Percentiles rank a stretch among this genome's conserved stretches.
Evolutionary conservation across 805 yeast species (phyloP).

Genomic region (Pichia gijzeniarum): DNA sequence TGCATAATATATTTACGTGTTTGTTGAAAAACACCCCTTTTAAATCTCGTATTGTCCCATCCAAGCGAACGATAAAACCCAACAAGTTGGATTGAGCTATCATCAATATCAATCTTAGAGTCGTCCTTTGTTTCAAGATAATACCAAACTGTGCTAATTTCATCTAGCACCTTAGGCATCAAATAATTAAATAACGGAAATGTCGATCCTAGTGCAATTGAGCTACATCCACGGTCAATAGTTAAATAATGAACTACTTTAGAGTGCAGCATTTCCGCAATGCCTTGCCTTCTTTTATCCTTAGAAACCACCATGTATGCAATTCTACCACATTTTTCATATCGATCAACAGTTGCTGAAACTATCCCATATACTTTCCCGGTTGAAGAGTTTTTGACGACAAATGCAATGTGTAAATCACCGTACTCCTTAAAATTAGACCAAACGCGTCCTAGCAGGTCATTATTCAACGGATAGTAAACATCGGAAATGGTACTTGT

Average conservation of each 20-base stretch:
- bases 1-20: slow-evolving; percentile 32
- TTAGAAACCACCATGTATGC: slow-evolving; percentile 46
- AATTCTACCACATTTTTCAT: slow-evolving; percentile 36
- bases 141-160: slow-evolving; percentile 13
- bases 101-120: slow-evolving; percentile 8
- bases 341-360: slow-evolving; percentile 44
- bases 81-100: slow-evolving; percentile 10
- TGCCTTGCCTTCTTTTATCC: slow-evolving; percentile 46
- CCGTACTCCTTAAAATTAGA: too few species aligned
- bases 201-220: slow-evolving; percentile 37
- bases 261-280: slow-evolving; percentile 49
- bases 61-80: slow-evolving; percentile 36
- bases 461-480: slow-evolving; percentile 4
- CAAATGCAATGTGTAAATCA: slow-evolving; percentile 40
- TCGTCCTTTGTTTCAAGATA: slow-evolving; percentile 11
- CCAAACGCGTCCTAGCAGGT: slow-evolving; percentile 1
- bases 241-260: slow-evolving; percentile 45
- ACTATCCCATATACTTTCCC: slow-evolving; percentile 50
- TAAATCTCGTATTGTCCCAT: slow-evolving; percentile 31
- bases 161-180: slow-evolving; percentile 8
- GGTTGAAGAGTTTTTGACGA: slow-evolving; percentile 50
- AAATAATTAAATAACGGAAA: slow-evolving; percentile 36
- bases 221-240: slow-evolving; percentile 36
- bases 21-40: slow-evolving; percentile 9
- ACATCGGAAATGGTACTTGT: slow-evolving; percentile 24